A percentile compares a stretch with the other conserved stretches of the same genome.
Evolutionary conservation across 2,329 filamentous ascomycete genomes (phyloP).

Genomic region (Fusarium pilosicola): DNA sequence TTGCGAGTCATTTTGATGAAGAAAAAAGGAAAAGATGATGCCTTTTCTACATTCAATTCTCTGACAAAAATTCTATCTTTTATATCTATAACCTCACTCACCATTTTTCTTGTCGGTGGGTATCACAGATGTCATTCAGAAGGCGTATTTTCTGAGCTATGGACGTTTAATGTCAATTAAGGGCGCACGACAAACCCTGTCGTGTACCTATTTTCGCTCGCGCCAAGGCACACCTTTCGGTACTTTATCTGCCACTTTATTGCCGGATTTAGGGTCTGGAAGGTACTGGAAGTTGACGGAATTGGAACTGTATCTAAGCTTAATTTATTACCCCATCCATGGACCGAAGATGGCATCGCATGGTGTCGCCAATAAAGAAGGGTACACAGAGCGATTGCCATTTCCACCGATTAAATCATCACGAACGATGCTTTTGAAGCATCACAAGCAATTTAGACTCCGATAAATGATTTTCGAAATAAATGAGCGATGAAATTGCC

Average conservation of each 20-base stretch:
- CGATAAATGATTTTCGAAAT: accelerated
- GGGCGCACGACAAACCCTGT: background rate
- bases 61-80: accelerated
- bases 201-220: too few species aligned
- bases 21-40: background rate
- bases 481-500: accelerated
- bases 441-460: too few species aligned
- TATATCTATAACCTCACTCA: background rate
- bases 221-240: background rate
- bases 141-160: background rate
- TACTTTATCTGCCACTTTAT: background rate
- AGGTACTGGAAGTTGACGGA: accelerated
- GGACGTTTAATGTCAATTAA: background rate
- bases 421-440: accelerated
- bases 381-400: accelerated
- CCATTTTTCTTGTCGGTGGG: accelerated
- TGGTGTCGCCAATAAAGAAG: too few species aligned
- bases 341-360: background rate
- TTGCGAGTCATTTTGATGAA: background rate
- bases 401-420: background rate
- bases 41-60: accelerated
- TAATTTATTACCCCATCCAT: background rate
- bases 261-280: accelerated
- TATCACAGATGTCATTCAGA: background rate
- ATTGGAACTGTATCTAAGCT: accelerated